Base-by-base conservation (phyloP, 2,329 filamentous ascomycete genomes). In the Bipolaris bicolor region DNA sequence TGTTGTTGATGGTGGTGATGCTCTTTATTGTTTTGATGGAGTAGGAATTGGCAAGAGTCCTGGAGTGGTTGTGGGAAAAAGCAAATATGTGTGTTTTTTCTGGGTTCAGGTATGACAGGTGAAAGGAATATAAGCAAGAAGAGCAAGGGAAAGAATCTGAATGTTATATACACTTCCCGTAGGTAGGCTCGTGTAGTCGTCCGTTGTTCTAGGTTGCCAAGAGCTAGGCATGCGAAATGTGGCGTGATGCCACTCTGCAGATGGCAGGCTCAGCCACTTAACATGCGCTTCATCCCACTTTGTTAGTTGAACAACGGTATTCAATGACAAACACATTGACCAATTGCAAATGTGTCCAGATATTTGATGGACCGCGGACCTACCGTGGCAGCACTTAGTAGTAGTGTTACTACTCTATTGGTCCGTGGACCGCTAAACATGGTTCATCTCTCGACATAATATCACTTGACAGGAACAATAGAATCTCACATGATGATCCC, bases 191-290 rank as follows among this genome's bases (percentile, higher is more conserved):
- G 44, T 44, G n/a, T 36, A 49, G 44, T 33, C 22, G 47, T 39
- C 51, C 29, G 51, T 57, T 40, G 52, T 37, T 43, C 22, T 48
- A 34, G 18, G 34, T 55, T 40, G 64, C 63, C 59, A 62, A 68
- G 65, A 40, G 18, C 61, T 64, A 62, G 65, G 62, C 60, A 55
- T 54, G 50, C 49, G 49, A 41, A 47, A 36, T 45, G 63, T 67
- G 63, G 63, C 61, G 65, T 66, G 65, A 67, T 62, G 50, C 51
- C 40, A 51, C 34, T 34, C 34, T 51, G 29, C 26, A 43, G 34
- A 36, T 18, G 29, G 51, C 40, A 51, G 60, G 43, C 47, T 48
- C 36, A 58, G 52, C 52, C 54, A 56, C 44, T 48, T 47, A 37
- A 49, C 33, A 16, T 50, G 31, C 49, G 49, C 44, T 48, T 56